Evolutionary conservation across 176 grass and related monocot species (phyloP), one percentile per base, ranked within the genome.

Genomic region (Eremochloa ophiuroides): DNA sequence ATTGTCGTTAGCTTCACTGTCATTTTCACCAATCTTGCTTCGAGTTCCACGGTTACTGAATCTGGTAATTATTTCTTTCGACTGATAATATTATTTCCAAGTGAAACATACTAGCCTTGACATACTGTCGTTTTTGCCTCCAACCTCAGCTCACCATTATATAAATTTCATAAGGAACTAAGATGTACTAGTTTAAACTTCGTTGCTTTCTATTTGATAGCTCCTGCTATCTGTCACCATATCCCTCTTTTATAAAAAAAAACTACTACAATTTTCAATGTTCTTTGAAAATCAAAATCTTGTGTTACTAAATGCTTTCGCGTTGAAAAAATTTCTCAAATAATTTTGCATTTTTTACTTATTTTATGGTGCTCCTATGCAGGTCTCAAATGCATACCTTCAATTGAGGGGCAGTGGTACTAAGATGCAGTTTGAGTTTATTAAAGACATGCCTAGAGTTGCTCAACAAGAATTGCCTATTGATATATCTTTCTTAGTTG

Each of bases 381-480:
- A 91, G 87, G 82, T 41, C 17, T 83, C 68, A 25, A 88, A 78
- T 46, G 67, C 73, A 75, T 88, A 85, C 30, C 74, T 88, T 67
- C 72, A 84, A 7, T 63, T 91, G 42, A 74, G 35, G 29, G 51
- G 75, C 34, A 74, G 12, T 48, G 75, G 6, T 71, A 67, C 23
- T 10, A 83, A 72, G 62, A 91, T 88, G 69, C 13, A 14, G 28
- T 80, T 84, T 62, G 89, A 91, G n/a, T 91, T 66, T 88, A 42
- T 91, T 71, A 88, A 84, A 87, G 81, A 85, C 37, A 85, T 91
- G 81, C 85, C 89, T 43, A 84, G 74, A 82, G 76, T 26, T 62
- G 79, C 69, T 68, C 34, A 39, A 39, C 38, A 37, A 47, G n/a
- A 34, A 6, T 23, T n/a, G 10, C 31, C 29, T 42, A 22, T 33